These are phyloP conservation scores for Theileria equi DNA, from an alignment of 169 alveolate species.

Conservation along the genomic window DNA sequence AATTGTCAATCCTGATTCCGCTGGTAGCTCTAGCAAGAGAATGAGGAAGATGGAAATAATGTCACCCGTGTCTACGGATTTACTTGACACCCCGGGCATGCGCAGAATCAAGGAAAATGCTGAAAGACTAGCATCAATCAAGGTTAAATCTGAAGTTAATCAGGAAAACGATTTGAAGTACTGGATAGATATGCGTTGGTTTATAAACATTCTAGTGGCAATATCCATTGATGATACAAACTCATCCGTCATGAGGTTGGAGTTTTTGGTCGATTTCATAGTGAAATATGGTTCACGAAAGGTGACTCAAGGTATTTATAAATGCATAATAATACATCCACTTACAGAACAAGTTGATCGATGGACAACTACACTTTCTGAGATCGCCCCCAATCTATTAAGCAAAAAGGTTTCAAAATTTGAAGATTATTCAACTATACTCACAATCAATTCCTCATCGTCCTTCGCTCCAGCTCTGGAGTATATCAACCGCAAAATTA, in stretches of 20 bases:
- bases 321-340: neutral
- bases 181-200: slow-evolving; percentile 53
- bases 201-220: slow-evolving; percentile 36
- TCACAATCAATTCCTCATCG: slow-evolving; percentile 26
- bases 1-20: neutral
- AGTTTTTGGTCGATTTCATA: slow-evolving; percentile 52
- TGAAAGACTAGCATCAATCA: neutral
- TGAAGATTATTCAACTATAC: slow-evolving; percentile 45
- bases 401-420: slow-evolving; percentile 33
- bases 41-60: slow-evolving; percentile 11
- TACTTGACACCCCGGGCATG: slow-evolving; percentile 62
- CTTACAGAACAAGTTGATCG: slow-evolving; percentile 30
- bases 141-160: neutral
- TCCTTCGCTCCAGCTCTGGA: slow-evolving; percentile 16
- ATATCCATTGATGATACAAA: slow-evolving; percentile 23
- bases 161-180: slow-evolving; percentile 26
- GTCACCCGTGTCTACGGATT: slow-evolving; percentile 37
- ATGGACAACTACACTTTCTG: slow-evolving; percentile 41
- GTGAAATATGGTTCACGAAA: slow-evolving; percentile 30
- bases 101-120: slow-evolving; percentile 54
- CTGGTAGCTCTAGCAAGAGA: slow-evolving; percentile 9
- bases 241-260: slow-evolving; percentile 46
- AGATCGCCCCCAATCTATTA: slow-evolving; percentile 29
- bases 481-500: slow-evolving; percentile 30
- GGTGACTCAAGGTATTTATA: slow-evolving; percentile 26